Evolutionary conservation across 129 eudicot species (phyloP), one percentile per base, ranked within the genome.

Genomic region (Heracleum sosnowskyi): DNA sequence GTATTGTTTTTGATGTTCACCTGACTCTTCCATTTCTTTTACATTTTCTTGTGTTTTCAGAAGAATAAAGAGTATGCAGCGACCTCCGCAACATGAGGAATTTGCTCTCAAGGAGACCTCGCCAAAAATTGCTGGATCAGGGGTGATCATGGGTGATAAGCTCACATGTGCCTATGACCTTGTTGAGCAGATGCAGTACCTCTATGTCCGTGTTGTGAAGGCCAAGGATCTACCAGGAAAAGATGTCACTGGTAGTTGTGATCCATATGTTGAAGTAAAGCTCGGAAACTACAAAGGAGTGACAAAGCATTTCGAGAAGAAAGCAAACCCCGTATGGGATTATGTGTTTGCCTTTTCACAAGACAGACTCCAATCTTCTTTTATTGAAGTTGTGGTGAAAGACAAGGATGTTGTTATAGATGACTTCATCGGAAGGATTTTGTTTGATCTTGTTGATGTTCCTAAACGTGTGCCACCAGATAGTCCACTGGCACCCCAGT

Each of bases 171-270:
- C 98, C 53, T 93, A 93, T 57, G 98, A 93, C 80, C 97, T 93
- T 47, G 98, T 93, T 29, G 98, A 93, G 83, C 98, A 93, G 77
- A 93, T 93, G 98, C 87, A 91, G 5, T 93, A 93, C 70, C 84
- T 89, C 28, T 91, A 93, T 70, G 90, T 93, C 33, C 96, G 97
- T 33, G 97, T 93, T 5, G 95, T 89, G 15, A 93, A 93, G 79
- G 97, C 97, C 33, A 91, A 82, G 81, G 98, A 93, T 0, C 60
- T 93, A 33, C 97, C 95, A 5, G 82, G 74, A 24, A 93, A 89
- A 83, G 98, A 93, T 76, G 76, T 89, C 60, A 87, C 92, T 1
- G 93, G 96, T 4, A 22, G 91, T 41, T 85, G 93, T 53, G 97
- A 91, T 82, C 98, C 98, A 7, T 93, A 89, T 36, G 97, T 89